Conservation (phyloP, 116 monocot species). For the Phalaenopsis hybrid region DNA sequence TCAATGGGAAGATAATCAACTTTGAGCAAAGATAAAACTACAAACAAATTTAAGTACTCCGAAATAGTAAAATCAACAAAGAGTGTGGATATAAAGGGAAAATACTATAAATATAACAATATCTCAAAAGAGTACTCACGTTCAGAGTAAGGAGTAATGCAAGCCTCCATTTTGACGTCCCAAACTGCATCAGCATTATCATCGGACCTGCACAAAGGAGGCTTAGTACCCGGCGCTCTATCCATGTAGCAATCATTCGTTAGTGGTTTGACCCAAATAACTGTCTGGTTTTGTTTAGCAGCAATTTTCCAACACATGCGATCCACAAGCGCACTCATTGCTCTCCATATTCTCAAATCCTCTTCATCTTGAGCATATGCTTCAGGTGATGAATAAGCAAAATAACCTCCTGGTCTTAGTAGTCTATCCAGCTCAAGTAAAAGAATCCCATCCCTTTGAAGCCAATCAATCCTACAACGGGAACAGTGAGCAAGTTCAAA, state of each 20-base stretch:
- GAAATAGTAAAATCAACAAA: background rate
- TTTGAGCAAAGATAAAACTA: background rate
- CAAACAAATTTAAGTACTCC: background rate
- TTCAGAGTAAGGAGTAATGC: conserved; percentile 78
- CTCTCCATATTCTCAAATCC: conserved; percentile 77
- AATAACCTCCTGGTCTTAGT: conserved; percentile 83
- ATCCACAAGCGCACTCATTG: conserved; percentile 82
- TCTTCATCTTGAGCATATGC: conserved; percentile 97
- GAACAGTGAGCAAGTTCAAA: conserved; percentile 96
- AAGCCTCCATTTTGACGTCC: conserved; percentile 77
- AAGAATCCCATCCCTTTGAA: conserved; percentile 89
- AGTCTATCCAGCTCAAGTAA: conserved; percentile 86
- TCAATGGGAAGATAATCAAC: background rate
- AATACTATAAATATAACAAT: background rate
- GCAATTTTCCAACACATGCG: conserved; percentile 98
- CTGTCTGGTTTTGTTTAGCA: conserved; percentile 79
- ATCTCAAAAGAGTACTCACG: conserved; percentile 37
- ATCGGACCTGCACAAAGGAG: conserved; percentile 65
- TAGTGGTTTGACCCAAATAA: conserved; percentile 87
- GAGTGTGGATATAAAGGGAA: background rate
- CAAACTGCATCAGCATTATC: conserved; percentile 83
- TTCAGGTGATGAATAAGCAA: conserved; percentile 95
- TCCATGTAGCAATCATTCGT: conserved; percentile 84
- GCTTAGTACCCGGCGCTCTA: conserved; percentile 56
- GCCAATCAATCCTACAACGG: conserved; percentile 95